Conservation (phyloP, 225 moss, liverwort and hornwort genomes). For the Ulota crispa region DNA sequence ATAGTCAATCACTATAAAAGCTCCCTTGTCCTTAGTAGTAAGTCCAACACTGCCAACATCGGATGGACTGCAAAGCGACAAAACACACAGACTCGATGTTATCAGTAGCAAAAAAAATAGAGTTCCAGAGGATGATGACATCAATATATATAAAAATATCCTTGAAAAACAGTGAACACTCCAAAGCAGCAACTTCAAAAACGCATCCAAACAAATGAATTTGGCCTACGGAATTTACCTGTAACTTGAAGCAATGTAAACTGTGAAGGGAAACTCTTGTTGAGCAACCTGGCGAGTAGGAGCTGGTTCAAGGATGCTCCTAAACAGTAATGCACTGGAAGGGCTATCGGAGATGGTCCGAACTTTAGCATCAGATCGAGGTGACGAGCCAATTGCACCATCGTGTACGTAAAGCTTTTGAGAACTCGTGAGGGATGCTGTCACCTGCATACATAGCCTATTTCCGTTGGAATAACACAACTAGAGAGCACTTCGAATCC, state of each 20-base stretch:
- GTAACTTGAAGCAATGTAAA: slow-evolving; percentile 61
- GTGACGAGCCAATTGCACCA: slow-evolving; percentile 68
- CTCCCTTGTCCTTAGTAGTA: slow-evolving; percentile 34
- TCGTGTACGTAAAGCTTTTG: slow-evolving; percentile 65
- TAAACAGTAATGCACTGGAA: slow-evolving; percentile 57
- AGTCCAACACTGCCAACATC: slow-evolving; percentile 45
- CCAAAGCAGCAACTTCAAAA: not conserved
- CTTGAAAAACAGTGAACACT: not conserved
- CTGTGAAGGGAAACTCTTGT: slow-evolving; percentile 55
- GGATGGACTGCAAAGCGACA: slow-evolving; percentile 49
- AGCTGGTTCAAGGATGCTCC: slow-evolving; percentile 56
- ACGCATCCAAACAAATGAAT: not conserved
- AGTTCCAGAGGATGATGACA: not conserved
- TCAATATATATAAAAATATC: not conserved
- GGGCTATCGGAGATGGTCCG: slow-evolving; percentile 63
- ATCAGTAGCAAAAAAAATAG: not conserved
- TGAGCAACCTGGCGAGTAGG: slow-evolving; percentile 50
- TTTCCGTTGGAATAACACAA: slow-evolving; percentile 16
- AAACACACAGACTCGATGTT: not conserved
- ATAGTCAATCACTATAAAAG: slow-evolving; percentile 54
- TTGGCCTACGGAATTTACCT: slow-evolving; percentile 28
- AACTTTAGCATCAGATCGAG: slow-evolving; percentile 56
- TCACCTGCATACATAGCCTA: slow-evolving; percentile 42
- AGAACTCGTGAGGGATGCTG: slow-evolving; percentile 31
- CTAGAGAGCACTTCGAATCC: not conserved